Conservation (phyloP, 2,329 filamentous ascomycete genomes). For the Knufia petricola region DNA sequence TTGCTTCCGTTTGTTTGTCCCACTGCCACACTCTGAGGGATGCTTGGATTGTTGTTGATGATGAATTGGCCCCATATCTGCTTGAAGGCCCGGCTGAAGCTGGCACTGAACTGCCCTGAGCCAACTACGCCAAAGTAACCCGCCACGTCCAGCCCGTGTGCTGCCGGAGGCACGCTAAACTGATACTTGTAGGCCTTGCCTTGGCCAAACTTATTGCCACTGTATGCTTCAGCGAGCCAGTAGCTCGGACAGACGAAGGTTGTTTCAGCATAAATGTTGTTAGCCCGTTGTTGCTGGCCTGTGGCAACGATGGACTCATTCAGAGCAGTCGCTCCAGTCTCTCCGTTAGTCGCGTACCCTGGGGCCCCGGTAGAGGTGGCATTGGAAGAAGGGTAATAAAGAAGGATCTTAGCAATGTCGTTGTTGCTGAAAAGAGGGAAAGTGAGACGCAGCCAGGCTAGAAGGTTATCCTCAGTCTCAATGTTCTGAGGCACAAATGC, state of each 20-base stretch:
- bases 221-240: constrained; percentile 43
- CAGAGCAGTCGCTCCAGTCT: constrained; percentile 37
- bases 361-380: constrained; percentile 23
- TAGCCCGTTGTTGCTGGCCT: constrained; percentile 46
- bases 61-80: constrained; percentile 42
- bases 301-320: constrained; percentile 41
- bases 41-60: constrained; percentile 32
- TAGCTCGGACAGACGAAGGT: constrained; percentile 49
- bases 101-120: constrained; percentile 21
- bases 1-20: constrained; percentile 24
- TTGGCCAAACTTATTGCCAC: constrained; percentile 37
- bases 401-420: constrained; percentile 32
- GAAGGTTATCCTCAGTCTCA: constrained; percentile 32
- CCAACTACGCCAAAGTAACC: constrained; percentile 15
- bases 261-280: constrained; percentile 46
- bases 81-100: constrained; percentile 33
- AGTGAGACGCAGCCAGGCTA: constrained; percentile 30
- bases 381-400: constrained; percentile 30
- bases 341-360: constrained; percentile 32
- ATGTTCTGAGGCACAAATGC: constrained; percentile 39
- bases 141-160: constrained; percentile 43
- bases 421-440: constrained; percentile 35
- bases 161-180: constrained; percentile 43
- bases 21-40: constrained; percentile 27
- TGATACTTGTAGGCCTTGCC: constrained; percentile 41